Base-by-base conservation (phyloP, 1,139 yeast species). In the Suhomyces wounanorum region DNA sequence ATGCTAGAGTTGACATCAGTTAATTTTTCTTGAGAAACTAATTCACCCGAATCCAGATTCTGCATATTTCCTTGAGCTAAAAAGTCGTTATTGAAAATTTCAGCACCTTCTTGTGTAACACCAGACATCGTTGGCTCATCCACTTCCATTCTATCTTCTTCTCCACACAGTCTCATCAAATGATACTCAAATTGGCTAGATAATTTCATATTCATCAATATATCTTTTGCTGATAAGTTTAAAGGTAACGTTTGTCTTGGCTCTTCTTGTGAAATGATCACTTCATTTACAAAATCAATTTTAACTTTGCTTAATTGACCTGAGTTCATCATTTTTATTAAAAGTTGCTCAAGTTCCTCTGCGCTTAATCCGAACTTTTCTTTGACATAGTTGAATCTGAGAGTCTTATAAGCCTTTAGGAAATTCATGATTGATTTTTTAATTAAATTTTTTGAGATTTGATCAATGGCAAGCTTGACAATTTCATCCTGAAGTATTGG, bases 251-350 rank as follows among this genome's bases (percentile, higher is more conserved):
- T 45, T 13, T 41, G 43, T 14, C 48, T 52, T 21, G 52, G 41
- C 25, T 37, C 35, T n/a, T 44, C 48, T 14, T 58, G 54, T 10
- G 62, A 52, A 40, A 63, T 61, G 36, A 71, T 59, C 28, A 53
- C 47, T n/a, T 67, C 65, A 33, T 73, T 68, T 1, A 72, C 65
- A 45, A 75, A 70, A 60, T 85, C 84, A 11, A 85, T 62, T 44
- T 73, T 73, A 10, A 78, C 70, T 40, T 70, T 63, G 4, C 68
- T 61, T 8, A 84, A 58, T 50, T 71, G 68, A 3, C 84, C 85
- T 31, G 71, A 70, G 40, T 75, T 70, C 25, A 79, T 77, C 45
- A 84, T 63, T 50, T 68, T 73, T 3, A 64, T 48, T 28, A 77
- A 59, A 8, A 78, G 63, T 11, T 66, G 64, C 46, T 76, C 78